Conservation (phyloP, 208 protist genomes). For the Lotmaria passim region DNA sequence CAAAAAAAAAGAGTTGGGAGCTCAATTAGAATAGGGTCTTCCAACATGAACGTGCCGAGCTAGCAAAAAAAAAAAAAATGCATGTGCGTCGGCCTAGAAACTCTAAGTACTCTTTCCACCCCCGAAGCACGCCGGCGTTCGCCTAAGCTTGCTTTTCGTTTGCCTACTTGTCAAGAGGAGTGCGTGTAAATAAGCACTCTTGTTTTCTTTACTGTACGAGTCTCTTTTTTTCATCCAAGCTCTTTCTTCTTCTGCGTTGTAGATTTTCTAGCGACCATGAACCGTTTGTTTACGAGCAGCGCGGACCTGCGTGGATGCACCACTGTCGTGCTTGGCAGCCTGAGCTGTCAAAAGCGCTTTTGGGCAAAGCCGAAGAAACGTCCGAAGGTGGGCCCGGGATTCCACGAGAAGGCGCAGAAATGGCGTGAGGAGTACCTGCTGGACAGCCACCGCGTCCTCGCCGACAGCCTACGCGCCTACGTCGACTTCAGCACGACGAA, state of each 20-base stretch:
- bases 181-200: too few species aligned
- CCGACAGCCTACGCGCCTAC: conserved; percentile 86
- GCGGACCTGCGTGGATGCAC: conserved; percentile 56
- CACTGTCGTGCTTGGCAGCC: conserved; percentile 23
- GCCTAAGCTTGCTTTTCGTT: too few species aligned
- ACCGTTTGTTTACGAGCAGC: conserved; percentile 66
- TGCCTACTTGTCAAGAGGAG: too few species aligned
- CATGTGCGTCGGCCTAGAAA: too few species aligned
- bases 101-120: too few species aligned
- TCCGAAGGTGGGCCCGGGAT: conserved; percentile 86
- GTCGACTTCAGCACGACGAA: conserved; percentile 89
- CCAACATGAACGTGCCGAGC: too few species aligned
- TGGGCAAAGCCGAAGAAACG: conserved; percentile 91
- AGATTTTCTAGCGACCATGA: conserved; percentile 27
- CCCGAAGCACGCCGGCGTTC: too few species aligned
- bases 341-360: conserved; percentile 70
- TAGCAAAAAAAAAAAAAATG: too few species aligned
- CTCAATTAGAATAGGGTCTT: too few species aligned
- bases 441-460: conserved; percentile 84
- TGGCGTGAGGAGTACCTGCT: conserved; percentile 90
- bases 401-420: conserved; percentile 90
- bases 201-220: too few species aligned
- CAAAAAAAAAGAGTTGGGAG: too few species aligned
- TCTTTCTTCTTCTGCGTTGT: conserved; percentile 1
- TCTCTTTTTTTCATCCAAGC: not conserved